Base-by-base conservation (phyloP, 176 grass and related monocot species). In the Triticum turgidum region DNA sequence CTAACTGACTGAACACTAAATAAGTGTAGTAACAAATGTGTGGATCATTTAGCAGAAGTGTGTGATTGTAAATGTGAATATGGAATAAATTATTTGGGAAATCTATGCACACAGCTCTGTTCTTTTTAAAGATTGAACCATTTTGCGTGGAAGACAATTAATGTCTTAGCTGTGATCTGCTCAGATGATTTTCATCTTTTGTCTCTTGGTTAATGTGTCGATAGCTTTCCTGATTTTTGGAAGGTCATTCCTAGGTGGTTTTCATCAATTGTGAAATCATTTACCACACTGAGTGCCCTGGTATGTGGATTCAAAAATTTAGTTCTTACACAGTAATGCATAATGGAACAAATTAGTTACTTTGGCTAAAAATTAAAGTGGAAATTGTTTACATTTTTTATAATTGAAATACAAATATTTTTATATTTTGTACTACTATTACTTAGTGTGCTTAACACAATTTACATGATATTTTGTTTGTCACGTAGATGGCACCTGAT, bases 401-500 rank as follows among this genome's bases (percentile, higher is more conserved):
- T 51, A 76, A 51, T 61, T 34, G n/a, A 65, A 65, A 25, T 65
- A 12, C n/a, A n/a, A 80, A 63, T 68, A 9, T 35, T 27, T 67
- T 44, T 22, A 77, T 49, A 74, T 49, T 74, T 38, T 61, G 49
- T 52, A 51, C 47, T 49, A 49, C 45, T 44, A 68, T 22, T 67
- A 69, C 3, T 51, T 83, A 78, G 27, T 89, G 42, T 89, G 49
- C 81, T 74, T 83, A 76, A 83, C 37, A 9, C 56, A 41, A 86
- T 80, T 27, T 81, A 20, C 34, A 45, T 6, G 14, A 69, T 41
- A 76, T 44, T 84, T 81, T 89, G n/a, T 91, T 90, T 89, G 11
- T 86, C 76, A 86, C 65, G 71, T 77, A 98, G 96, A 91, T 96
- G 92, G 96, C 84, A 89, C 96, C 96, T 44, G 96, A 98, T 83